A percentile compares a stretch with the other conserved stretches of the same genome.
Conservation (phyloP, 768 basidiomycete species). For the Suillus weaverae region DNA sequence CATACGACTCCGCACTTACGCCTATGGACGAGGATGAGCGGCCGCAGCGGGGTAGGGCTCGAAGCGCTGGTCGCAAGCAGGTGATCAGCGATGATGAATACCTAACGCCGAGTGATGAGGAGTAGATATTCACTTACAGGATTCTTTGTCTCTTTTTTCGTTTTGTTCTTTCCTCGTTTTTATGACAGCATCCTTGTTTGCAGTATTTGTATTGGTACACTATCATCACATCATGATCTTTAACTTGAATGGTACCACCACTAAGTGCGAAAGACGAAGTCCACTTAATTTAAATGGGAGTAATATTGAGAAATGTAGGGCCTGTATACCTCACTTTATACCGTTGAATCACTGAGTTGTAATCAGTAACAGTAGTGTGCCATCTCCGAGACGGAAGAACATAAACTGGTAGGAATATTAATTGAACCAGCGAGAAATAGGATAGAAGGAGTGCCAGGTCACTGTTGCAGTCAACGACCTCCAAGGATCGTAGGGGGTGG, state of each 20-base stretch:
- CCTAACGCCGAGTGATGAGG: conserved; percentile 76
- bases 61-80: conserved; percentile 66
- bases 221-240: not conserved
- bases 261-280: too few species aligned
- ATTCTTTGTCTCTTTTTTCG: not conserved
- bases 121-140: conserved; percentile 37
- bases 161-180: conserved; percentile 3
- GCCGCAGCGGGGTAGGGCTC: conserved; percentile 53
- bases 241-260: too few species aligned
- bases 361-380: too few species aligned
- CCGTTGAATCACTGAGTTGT: not conserved
- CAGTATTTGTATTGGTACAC: conserved; percentile 5
- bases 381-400: too few species aligned
- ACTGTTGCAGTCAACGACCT: too few species aligned
- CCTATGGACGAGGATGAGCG: conserved; percentile 84
- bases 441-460: too few species aligned
- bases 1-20: conserved; percentile 67
- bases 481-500: too few species aligned
- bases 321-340: not conserved
- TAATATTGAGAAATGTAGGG: too few species aligned
- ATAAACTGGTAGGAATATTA: too few species aligned
- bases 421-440: too few species aligned
- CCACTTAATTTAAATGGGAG: too few species aligned
- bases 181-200: not conserved
- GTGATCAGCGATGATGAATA: conserved; percentile 74